Evolutionary conservation across 768 basidiomycete species (phyloP), one percentile per base, ranked within the genome.

Genomic region (Tricholoma furcatifolium): DNA sequence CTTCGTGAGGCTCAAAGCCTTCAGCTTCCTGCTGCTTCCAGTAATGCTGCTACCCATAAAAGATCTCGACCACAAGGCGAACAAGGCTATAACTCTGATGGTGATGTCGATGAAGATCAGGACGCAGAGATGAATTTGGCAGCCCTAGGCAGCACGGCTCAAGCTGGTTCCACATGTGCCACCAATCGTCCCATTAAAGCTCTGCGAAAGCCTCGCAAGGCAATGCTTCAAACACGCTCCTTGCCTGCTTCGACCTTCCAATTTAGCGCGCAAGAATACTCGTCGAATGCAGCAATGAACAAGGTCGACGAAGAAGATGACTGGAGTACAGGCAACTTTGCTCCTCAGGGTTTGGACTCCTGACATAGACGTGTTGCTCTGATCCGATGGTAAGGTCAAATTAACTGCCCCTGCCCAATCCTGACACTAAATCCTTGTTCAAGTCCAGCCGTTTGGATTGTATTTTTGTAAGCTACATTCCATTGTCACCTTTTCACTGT

Each of bases 1-100:
- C 68, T 83, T 50, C 78, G 72, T 40, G 76, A 79, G 35, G 73
- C 84, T 17, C 75, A 70, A 48, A 42, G 51, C 31, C 38, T 53
- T 32, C 38, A 35, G 48, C 62, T 65, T 7, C 34, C 56, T 35
- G 47, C 38, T 27, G 60, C 44, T 5, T 30, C 49, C 27, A 52
- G 55, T 24, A 52, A 47, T 18, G 43, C 59, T 31, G 46, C 59
- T 18, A 48, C 56, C 27, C 62, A 60, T 45, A 79, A 79, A 60
- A 66, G 77, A 53, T 59, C 71, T 46, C 70, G 72, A 48, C 66
- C 74, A 47, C 66, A 67, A 39, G 56, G 59, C 18, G 68, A 64
- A 31, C 43, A 60, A 39, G 62, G 58, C 50, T 62, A 59, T 47
- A 60, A 68, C 38, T 60, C 59, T 18, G 68, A 65, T 41, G 59